Base-by-base conservation (phyloP, 1,284 basidiomycete genomes). In the Amylostereum chailletii region DNA sequence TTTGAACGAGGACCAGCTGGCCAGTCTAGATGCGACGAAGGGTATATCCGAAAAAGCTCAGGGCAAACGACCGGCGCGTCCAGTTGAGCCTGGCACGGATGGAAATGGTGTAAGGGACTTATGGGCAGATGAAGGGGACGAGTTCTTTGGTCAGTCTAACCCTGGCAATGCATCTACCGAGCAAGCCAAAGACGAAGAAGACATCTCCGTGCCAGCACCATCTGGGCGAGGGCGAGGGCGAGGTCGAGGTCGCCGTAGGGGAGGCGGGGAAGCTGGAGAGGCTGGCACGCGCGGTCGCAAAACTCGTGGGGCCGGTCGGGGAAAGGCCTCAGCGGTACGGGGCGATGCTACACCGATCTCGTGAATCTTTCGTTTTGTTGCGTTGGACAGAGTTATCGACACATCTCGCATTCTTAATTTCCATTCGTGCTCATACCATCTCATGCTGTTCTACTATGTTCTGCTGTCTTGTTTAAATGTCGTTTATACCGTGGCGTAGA, bases 1-100 rank as follows among this genome's bases (percentile, higher is more conserved):
- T 51, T 80, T 99, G 60, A 95, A 94, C 65, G 95, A 99, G 62
- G 94, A 98, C 60, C 91, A 92, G 63, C 68, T 85, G 31, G 89
- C 83, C 3, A 79, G 75, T 50, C 64, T 88, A 43, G 77, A 81
- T 47, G 65, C 65, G 29, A 58, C 67, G 31, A 65, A 65, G 40
- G 60, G 70, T 43, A 61, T 71, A 38, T 59, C 74, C 32, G 62
- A 68, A 32, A 72, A 70, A 45, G 66, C 70, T 48, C 52, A 64
- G 4, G 66, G 68, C 19, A 75, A 69, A 53, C 65, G 59, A 53
- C 57, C 60, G 45, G 68, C 64, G 37, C 62, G 58, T 42, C 56
- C 59, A 30, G 54, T 58, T 26, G 61, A 59, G 44, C 64, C 59
- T 31, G 55, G 62, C 19, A 72, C 68, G 30, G 70, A 71, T 46